phyloP scores from a whole-genome alignment of 2,329 filamentous ascomycete species.

The Tolypocladium inflatum region DNA sequence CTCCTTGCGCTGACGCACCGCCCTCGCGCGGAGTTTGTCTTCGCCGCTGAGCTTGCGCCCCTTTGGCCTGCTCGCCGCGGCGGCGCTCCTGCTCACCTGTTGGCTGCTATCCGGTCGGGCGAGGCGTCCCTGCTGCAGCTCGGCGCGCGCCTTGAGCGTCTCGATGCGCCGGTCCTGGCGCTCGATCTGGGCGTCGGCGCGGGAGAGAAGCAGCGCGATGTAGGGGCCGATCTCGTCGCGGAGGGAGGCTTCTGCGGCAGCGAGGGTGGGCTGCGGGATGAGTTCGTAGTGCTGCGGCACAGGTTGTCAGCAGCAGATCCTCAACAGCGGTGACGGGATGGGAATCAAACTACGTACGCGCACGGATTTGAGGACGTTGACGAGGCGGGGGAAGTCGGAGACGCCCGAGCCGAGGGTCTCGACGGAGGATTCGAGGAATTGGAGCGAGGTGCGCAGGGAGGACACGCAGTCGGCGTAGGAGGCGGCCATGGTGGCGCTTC shows the following conservation, averaged over 20 bases:
- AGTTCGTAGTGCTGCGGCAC: slow-evolving; percentile 74
- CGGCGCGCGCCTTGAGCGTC: slow-evolving; percentile 70
- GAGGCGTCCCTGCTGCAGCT: slow-evolving; percentile 68
- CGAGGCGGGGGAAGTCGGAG: slow-evolving; percentile 47
- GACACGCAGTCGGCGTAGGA: slow-evolving; percentile 49
- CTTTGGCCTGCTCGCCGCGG: slow-evolving; percentile 8
- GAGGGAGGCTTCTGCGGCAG: slow-evolving; percentile 72
- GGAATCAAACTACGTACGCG: slow-evolving; percentile 33
- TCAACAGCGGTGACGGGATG: no score
- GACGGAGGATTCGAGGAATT: slow-evolving; percentile 51
- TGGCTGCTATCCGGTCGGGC: slow-evolving; percentile 13
- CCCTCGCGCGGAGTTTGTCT: slow-evolving; percentile 42
- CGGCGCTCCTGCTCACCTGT: slow-evolving; percentile 5
- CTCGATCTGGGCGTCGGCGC: slow-evolving; percentile 76
- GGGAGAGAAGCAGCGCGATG: slow-evolving; percentile 66
- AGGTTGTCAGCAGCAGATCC: background rate
- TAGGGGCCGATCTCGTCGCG: slow-evolving; percentile 86
- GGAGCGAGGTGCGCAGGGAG: slow-evolving; percentile 49
- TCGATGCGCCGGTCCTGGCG: slow-evolving; percentile 77
- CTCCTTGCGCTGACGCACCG: slow-evolving; percentile 73
- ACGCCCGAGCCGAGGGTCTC: slow-evolving; percentile 46
- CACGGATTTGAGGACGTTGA: slow-evolving; percentile 46
- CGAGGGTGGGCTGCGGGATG: slow-evolving; percentile 74
- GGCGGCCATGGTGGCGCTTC: slow-evolving; percentile 14
- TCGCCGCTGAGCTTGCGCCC: slow-evolving; percentile 39